Evolutionary conservation across 345 rosid species (phyloP).

Genomic region (Camelina sativa): DNA sequence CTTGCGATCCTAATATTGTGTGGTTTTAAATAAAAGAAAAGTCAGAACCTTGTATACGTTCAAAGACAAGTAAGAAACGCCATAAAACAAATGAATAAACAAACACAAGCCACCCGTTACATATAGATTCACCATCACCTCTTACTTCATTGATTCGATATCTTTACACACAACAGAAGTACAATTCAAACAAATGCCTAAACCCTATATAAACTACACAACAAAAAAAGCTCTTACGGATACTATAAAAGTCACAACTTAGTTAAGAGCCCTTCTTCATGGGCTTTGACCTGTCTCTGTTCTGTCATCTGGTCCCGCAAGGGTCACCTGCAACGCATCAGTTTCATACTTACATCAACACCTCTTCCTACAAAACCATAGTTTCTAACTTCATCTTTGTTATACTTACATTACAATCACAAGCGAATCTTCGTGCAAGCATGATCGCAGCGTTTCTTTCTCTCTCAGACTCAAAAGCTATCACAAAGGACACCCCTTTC

Average conservation of each 20-base stretch:
- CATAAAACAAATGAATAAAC: conserved; percentile 25
- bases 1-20: background rate
- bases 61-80: conserved; percentile 23
- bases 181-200: conserved; percentile 35
- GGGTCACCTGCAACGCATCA: conserved; percentile 43
- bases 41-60: background rate
- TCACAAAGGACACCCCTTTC: conserved; percentile 69
- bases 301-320: conserved; percentile 49
- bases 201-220: conserved; percentile 34
- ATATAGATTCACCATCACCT: conserved; percentile 20
- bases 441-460: conserved; percentile 89
- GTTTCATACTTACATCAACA: conserved; percentile 29
- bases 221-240: conserved; percentile 32
- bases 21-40: no score
- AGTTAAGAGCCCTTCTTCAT: conserved; percentile 13
- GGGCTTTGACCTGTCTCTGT: conserved; percentile 31
- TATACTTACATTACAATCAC: conserved; percentile 87
- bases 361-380: background rate
- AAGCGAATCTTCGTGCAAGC: conserved; percentile 96
- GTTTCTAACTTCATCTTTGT: conserved; percentile 12
- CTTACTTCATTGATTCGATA: conserved; percentile 18
- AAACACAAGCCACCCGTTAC: conserved; percentile 22
- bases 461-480: conserved; percentile 89
- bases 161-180: conserved; percentile 40
- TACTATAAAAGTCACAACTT: conserved; percentile 25